Conservation (phyloP, 495 filamentous ascomycete species). For the Neurospora sp. region DNA sequence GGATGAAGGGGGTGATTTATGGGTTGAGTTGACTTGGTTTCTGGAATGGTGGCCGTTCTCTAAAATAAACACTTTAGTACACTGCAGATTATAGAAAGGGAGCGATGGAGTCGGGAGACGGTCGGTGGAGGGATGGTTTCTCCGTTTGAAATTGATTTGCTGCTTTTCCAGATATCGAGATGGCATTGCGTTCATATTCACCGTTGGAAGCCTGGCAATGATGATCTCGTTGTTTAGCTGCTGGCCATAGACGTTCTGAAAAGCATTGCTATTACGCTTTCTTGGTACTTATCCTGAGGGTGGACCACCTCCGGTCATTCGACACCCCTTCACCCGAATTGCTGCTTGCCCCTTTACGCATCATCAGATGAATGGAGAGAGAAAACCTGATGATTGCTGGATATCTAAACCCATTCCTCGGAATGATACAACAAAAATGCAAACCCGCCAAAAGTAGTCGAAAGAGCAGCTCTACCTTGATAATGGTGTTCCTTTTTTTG, state of each 20-base stretch:
- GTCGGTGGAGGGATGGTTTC: neutral
- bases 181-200: too few species aligned
- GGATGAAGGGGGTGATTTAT: neutral
- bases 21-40: neutral
- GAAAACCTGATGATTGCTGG: neutral
- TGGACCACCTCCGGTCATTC: too few species aligned
- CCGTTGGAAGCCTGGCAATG: too few species aligned
- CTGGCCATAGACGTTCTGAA: too few species aligned
- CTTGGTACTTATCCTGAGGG: neutral
- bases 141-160: neutral
- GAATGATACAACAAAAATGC: neutral
- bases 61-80: neutral
- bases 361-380: neutral
- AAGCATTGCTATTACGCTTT: neutral
- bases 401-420: neutral
- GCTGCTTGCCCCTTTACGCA: neutral
- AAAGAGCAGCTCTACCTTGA: neutral
- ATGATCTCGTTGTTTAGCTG: too few species aligned
- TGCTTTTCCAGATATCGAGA: neutral
- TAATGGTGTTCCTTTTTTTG: neutral
- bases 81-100: neutral
- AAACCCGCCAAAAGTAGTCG: neutral
- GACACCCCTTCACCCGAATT: too few species aligned
- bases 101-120: neutral
- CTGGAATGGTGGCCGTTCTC: neutral